Conservation (phyloP, 495 filamentous ascomycete genomes). For the Arthonia radiata region DNA sequence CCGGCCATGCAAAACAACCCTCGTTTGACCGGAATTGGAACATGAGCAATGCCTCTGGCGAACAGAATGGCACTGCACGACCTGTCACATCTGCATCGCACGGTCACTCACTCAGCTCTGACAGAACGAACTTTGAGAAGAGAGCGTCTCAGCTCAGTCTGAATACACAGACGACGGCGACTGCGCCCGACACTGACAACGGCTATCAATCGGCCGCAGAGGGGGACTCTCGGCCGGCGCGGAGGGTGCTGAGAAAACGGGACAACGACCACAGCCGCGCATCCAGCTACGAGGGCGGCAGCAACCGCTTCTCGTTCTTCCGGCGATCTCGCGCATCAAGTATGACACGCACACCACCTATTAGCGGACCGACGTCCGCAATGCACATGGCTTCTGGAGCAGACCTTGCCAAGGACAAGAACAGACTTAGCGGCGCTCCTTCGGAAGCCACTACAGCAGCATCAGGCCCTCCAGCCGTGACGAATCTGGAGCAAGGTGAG, state of each 20-base stretch:
- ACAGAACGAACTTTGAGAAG: slow-evolving; percentile 7
- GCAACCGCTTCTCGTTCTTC: too few species aligned
- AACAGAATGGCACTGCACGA: neutral
- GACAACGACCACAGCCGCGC: slow-evolving; percentile 36
- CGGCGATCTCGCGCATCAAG: too few species aligned
- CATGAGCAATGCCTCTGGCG: slow-evolving; percentile 21
- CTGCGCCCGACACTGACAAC: slow-evolving; percentile 41
- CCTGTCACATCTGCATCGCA: slow-evolving; percentile 7
- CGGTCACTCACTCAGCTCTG: slow-evolving; percentile 11
- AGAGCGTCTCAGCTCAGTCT: slow-evolving; percentile 11
- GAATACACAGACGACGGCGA: slow-evolving; percentile 14
- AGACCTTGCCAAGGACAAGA: too few species aligned
- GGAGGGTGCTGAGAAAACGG: slow-evolving; percentile 64
- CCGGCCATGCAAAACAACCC: slow-evolving; percentile 32
- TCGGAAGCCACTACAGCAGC: too few species aligned
- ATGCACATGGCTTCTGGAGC: too few species aligned
- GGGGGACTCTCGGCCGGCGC: slow-evolving; percentile 37
- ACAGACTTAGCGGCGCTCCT: too few species aligned
- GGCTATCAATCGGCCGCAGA: slow-evolving; percentile 91
- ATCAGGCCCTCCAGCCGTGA: too few species aligned
- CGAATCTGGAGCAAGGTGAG: too few species aligned
- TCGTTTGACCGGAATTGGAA: slow-evolving; percentile 88
- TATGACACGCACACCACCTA: too few species aligned
- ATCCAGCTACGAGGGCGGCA: slow-evolving; percentile 43
- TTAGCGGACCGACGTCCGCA: too few species aligned